Evolutionary conservation across 1,284 basidiomycete genomes (phyloP).

Genomic region (Fistulina hepatica): DNA sequence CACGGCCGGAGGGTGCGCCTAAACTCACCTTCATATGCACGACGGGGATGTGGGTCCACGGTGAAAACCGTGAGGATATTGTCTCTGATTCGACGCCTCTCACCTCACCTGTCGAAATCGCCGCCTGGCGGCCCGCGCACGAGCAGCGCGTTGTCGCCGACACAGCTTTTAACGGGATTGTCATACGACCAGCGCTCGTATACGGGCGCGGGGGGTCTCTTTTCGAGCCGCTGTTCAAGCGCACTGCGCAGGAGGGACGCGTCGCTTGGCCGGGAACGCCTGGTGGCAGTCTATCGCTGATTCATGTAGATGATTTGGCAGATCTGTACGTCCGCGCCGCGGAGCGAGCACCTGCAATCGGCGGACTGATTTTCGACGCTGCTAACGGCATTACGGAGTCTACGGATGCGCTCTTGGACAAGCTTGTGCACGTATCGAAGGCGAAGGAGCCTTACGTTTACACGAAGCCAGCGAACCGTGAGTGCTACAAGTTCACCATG

Average conservation of each 20-base stretch:
- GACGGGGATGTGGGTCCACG: conserved; percentile 39
- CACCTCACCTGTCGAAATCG: conserved; percentile 20
- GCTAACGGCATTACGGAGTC: conserved; percentile 35
- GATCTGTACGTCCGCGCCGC: conserved; percentile 34
- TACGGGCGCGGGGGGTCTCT: conserved; percentile 38
- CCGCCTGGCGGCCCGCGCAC: conserved; percentile 27
- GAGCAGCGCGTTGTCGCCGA: conserved; percentile 28
- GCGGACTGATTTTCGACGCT: conserved; percentile 36
- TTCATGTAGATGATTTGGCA: conserved; percentile 43
- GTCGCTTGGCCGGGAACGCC: conserved; percentile 31
- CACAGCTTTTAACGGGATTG: conserved; percentile 34
- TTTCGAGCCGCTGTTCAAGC: conserved; percentile 28
- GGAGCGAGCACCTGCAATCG: conserved; percentile 30
- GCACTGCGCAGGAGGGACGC: conserved; percentile 23
- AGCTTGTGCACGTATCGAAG: conserved; percentile 32
- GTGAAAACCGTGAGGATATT: conserved; percentile 25
- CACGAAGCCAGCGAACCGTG: conserved; percentile 24
- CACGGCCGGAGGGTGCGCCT: conserved; percentile 25
- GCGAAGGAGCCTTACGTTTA: conserved; percentile 25
- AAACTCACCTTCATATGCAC: conserved; percentile 42
- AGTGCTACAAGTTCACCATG: conserved; percentile 18
- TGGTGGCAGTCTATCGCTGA: conserved; percentile 30
- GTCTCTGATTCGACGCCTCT: conserved; percentile 28
- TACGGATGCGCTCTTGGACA: conserved; percentile 32
- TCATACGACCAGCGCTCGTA: conserved; percentile 37